Percentiles rank a stretch among this genome's conserved stretches.
These are phyloP conservation scores for Rosa chinensis DNA, from an alignment of 306 rosid genomes.

Conservation along the genomic window DNA sequence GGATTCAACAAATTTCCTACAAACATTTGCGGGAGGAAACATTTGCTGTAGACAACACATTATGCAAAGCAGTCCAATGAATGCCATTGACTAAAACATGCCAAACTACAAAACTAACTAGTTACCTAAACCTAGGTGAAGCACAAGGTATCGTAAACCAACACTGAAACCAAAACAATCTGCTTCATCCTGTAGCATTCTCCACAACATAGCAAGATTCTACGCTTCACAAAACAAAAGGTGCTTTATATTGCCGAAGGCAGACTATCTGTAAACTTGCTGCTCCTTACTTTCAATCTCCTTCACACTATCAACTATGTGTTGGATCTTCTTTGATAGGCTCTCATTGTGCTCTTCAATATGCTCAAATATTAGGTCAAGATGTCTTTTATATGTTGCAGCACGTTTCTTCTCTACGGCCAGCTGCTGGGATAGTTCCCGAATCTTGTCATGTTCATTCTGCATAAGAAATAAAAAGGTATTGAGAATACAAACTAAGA, in stretches of 20 bases:
- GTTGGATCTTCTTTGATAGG: slow-evolving; percentile 83
- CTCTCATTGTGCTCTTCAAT: slow-evolving; percentile 83
- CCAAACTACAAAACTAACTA: slow-evolving; percentile 37
- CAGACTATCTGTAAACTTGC: slow-evolving; percentile 50
- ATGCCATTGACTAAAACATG: slow-evolving; percentile 43
- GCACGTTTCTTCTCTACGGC: slow-evolving; percentile 84
- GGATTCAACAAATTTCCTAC: slow-evolving; percentile 13
- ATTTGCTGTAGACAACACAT: slow-evolving; percentile 12
- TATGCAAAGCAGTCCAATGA: slow-evolving; percentile 29
- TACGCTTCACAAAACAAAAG: slow-evolving; percentile 14
- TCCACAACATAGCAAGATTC: slow-evolving; percentile 23
- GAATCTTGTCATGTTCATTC: slow-evolving; percentile 88
- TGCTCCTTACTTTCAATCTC: slow-evolving; percentile 70
- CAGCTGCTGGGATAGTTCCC: slow-evolving; percentile 85
- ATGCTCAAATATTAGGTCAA: slow-evolving; percentile 84
- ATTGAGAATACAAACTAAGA: slow-evolving; percentile 1
- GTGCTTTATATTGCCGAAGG: slow-evolving; percentile 16
- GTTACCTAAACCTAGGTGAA: slow-evolving; percentile 36
- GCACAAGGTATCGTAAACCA: slow-evolving; percentile 27
- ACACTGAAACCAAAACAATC: slow-evolving; percentile 29
- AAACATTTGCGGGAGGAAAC: not conserved
- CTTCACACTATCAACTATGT: slow-evolving; percentile 82
- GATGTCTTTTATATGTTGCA: slow-evolving; percentile 86
- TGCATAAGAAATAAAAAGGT: slow-evolving; percentile 32
- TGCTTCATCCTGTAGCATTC: slow-evolving; percentile 29